These are phyloP conservation scores for Chlorella sp. DNA, from an alignment of 139 green algal genomes.

Conservation along the genomic window DNA sequence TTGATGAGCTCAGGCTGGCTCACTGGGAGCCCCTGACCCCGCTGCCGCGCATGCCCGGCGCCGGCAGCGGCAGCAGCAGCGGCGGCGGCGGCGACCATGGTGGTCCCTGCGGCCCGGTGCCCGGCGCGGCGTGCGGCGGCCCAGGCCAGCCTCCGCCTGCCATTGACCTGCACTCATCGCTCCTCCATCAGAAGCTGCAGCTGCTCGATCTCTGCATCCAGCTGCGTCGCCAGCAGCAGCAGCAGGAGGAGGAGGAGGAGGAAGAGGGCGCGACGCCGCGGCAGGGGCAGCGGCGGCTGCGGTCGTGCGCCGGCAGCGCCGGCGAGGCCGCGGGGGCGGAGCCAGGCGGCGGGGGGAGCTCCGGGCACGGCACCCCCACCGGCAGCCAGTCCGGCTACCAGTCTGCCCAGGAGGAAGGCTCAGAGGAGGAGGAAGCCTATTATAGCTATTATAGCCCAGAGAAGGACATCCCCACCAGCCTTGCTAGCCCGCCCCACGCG, in stretches of 20 bases:
- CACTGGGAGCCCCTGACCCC: slow-evolving; percentile 61
- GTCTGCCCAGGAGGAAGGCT: too few species aligned
- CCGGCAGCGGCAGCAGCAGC: slow-evolving; percentile 22
- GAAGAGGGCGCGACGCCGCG: background rate
- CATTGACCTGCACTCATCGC: slow-evolving; percentile 48
- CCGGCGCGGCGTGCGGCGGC: too few species aligned
- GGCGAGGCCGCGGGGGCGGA: background rate
- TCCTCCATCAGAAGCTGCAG: slow-evolving; percentile 90
- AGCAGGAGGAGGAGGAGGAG: background rate
- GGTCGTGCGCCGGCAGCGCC: background rate
- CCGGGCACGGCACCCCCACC: too few species aligned
- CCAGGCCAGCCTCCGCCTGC: too few species aligned
- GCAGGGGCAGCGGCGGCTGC: background rate
- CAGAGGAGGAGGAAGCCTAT: too few species aligned
- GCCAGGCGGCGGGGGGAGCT: background rate
- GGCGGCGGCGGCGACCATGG: background rate
- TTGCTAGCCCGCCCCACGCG: too few species aligned
- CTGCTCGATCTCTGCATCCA: slow-evolving; percentile 79
- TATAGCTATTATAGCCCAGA: too few species aligned
- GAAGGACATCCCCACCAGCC: too few species aligned
- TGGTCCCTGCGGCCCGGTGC: background rate
- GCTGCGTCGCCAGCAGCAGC: slow-evolving; percentile 15
- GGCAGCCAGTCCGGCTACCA: too few species aligned
- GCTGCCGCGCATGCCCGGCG: slow-evolving; percentile 65
- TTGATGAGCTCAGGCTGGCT: slow-evolving; percentile 57